Base-by-base conservation (phyloP, 2,329 filamentous ascomycete species). In the Aspergillus caelatus region DNA sequence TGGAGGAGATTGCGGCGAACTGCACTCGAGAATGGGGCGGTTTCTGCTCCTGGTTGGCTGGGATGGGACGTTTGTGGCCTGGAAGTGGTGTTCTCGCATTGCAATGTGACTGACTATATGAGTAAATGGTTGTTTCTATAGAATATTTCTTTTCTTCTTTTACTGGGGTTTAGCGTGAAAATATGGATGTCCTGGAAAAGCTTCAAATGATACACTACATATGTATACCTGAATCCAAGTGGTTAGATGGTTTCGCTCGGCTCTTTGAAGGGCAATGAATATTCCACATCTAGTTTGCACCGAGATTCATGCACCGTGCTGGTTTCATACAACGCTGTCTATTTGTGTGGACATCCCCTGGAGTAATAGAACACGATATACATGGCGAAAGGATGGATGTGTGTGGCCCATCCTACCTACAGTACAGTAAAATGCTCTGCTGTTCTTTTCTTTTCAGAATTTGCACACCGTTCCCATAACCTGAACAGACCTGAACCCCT, bases 341-440 rank as follows among this genome's bases (percentile, higher is more conserved):
- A 59, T 59, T n/a, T 59, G 46, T 30, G 19, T 53, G 30, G 21
- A 11, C 12, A 39, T 26, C 23, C 23, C 19, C 14, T 43, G 12
- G 30, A 53, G 23, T 59, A 41, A 53, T 53, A 43, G 46, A 45
- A 59, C 57, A 55, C n/a, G 32, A 26, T 36, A 55, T 55, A 19
- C 52, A 59, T 32, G 26, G 46, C 21, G 19, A 48, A 28, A 41
- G 46, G 57, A 53, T 39, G 34, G 48, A 32, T 7, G 8, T 41
- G 14, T 39, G 14, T 39, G 6, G 21, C 21, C 52, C 30, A 36
- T 50, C 52, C 52, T 39, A 39, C n/a, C 32, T 55, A 55, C 32
- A 48, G 34, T n/a, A 34, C 57, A 58, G n/a, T 36, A 28, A 43
- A 50, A 50, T 28, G 9, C 57, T 41, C 57, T 52, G 57, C 57